Percentiles rank a stretch among this genome's conserved stretches.
These are phyloP conservation scores for Chaetomium sp. DNA, from an alignment of 2,329 filamentous ascomycete genomes.

Conservation along the genomic window DNA sequence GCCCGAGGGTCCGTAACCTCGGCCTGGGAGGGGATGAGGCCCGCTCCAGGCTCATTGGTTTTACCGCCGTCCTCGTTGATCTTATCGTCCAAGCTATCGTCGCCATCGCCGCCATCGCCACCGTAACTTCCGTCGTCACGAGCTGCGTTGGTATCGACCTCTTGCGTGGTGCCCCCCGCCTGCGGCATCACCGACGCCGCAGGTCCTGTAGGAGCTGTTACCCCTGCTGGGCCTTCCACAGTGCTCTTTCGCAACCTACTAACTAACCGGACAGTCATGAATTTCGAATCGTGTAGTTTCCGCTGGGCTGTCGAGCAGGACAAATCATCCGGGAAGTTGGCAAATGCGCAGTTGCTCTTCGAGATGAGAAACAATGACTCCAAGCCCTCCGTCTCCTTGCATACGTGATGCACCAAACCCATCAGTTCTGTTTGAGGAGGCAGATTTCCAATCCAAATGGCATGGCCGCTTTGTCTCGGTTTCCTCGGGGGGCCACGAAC, in stretches of 20 bases:
- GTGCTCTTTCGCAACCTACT: constrained; percentile 66
- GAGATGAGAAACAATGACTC: constrained; percentile 91
- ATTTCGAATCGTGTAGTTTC: constrained; percentile 84
- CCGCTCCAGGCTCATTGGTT: no score
- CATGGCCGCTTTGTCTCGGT: constrained; percentile 63
- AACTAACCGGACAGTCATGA: constrained; percentile 77
- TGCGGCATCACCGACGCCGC: constrained; percentile 31
- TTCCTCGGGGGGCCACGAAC: constrained; percentile 51
- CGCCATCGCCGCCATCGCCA: neutral
- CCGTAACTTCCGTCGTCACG: neutral
- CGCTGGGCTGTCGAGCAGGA: constrained; percentile 71
- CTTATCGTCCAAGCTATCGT: neutral
- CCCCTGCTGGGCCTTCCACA: constrained; percentile 39
- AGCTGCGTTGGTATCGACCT: neutral
- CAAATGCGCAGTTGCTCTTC: constrained; percentile 95
- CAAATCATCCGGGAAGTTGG: constrained; percentile 81
- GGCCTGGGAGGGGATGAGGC: neutral
- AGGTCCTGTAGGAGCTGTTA: constrained; percentile 50
- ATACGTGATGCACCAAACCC: constrained; percentile 86
- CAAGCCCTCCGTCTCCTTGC: constrained; percentile 67
- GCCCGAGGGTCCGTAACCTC: constrained; percentile 4
- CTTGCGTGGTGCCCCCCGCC: constrained; percentile 4
- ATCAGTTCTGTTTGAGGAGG: constrained; percentile 76
- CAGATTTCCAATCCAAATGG: constrained; percentile 92
- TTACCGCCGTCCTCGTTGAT: neutral